These are phyloP conservation scores for Chlorella sp. DNA, from an alignment of 139 green algal genomes.

Conservation along the genomic window DNA sequence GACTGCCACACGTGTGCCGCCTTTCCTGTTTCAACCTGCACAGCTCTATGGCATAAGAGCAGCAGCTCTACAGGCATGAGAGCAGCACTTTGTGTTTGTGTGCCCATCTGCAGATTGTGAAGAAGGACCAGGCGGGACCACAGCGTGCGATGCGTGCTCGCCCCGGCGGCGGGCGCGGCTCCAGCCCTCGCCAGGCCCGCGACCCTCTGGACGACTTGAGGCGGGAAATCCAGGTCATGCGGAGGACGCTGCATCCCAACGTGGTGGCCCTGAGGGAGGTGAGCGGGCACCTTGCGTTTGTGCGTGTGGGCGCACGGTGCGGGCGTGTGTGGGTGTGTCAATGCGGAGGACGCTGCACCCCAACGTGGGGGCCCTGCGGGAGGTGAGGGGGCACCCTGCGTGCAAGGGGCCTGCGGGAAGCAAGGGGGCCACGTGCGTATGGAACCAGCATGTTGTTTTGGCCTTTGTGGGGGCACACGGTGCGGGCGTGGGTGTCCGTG, in stretches of 20 bases:
- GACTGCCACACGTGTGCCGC: too few species aligned
- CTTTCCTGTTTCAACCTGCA: too few species aligned
- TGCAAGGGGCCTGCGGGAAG: too few species aligned
- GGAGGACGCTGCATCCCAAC: constrained; percentile 71
- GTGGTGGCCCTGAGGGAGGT: constrained; percentile 78
- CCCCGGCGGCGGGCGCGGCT: neutral
- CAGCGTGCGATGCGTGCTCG: neutral
- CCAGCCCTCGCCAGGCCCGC: neutral
- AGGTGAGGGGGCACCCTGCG: too few species aligned
- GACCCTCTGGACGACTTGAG: constrained; percentile 73
- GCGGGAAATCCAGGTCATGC: constrained; percentile 81
- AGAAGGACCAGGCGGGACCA: constrained; percentile 47
- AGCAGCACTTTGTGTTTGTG: neutral
- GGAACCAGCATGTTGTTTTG: too few species aligned
- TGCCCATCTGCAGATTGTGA: constrained; percentile 52
- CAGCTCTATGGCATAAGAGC: too few species aligned
- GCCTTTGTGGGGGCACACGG: neutral
- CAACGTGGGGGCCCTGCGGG: constrained; percentile 67
- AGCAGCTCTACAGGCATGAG: neutral
- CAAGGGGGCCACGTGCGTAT: too few species aligned
- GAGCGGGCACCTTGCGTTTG: too few species aligned
- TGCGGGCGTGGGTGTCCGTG: neutral
- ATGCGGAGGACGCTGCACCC: constrained; percentile 75
- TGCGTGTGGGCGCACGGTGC: too few species aligned
- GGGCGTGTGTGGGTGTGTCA: too few species aligned